phyloP scores from a whole-genome alignment of 345 rosid species.

The Rhodamnia argentea region DNA sequence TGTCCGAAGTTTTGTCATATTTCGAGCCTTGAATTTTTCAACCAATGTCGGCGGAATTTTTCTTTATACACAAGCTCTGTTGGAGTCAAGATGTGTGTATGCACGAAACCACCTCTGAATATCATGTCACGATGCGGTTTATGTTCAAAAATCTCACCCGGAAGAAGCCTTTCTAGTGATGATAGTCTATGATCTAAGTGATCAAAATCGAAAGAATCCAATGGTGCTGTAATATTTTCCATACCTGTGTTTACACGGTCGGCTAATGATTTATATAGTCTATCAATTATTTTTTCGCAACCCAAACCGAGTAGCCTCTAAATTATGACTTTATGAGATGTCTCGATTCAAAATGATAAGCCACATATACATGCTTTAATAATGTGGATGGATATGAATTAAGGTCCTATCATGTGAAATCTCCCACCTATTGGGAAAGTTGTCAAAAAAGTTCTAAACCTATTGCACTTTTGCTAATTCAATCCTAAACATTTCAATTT shows the following conservation, averaged over 20 bases:
- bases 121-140: not conserved
- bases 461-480: too few species aligned
- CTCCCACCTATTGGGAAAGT: not conserved
- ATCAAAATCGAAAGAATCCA: not conserved
- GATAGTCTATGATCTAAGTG: not conserved
- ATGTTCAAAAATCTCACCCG: not conserved
- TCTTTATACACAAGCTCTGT: not conserved
- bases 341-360: not conserved
- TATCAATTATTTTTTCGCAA: not conserved
- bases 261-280: not conserved
- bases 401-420: not conserved
- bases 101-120: not conserved
- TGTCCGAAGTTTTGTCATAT: not conserved
- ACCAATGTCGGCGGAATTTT: not conserved
- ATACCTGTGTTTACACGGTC: not conserved
- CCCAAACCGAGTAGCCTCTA: not conserved
- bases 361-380: not conserved
- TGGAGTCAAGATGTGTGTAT: not conserved
- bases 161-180: not conserved
- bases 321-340: not conserved
- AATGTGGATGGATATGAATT: not conserved
- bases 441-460: too few species aligned
- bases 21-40: not conserved
- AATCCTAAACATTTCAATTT: too few species aligned
- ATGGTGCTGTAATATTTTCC: not conserved